phyloP scores from a whole-genome alignment of 192 early-diverging fungal genomes.

The Irineochytrium annulatum region DNA sequence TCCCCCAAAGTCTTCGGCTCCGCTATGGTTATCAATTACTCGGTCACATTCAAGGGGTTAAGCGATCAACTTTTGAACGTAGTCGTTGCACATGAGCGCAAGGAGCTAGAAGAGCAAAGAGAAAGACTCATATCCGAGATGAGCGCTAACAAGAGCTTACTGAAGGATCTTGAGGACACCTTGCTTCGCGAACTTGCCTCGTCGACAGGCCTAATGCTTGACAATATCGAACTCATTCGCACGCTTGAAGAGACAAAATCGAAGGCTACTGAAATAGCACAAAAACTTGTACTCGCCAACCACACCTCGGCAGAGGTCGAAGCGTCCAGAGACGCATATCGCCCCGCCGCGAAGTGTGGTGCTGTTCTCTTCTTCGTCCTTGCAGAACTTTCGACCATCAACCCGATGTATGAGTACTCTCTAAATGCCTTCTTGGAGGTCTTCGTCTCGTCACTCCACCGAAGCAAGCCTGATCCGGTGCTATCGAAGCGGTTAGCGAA shows the following conservation, averaged over 20 bases:
- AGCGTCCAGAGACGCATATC: conserved; percentile 53
- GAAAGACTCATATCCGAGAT: conserved; percentile 55
- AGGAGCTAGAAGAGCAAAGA: conserved; percentile 57
- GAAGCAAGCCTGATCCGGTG: conserved; percentile 52
- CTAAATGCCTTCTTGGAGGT: conserved; percentile 52
- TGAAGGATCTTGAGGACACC: conserved; percentile 57
- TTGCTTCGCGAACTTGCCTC: conserved; percentile 54
- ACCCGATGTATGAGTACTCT: conserved; percentile 62
- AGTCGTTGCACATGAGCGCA: conserved; percentile 54
- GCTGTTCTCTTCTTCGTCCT: conserved; percentile 61
- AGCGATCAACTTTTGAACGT: conserved; percentile 63
- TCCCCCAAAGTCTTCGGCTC: conserved; percentile 58
- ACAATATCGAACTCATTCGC: conserved; percentile 57
- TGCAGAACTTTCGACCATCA: conserved; percentile 57
- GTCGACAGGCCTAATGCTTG: conserved; percentile 58
- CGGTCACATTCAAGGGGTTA: conserved; percentile 57
- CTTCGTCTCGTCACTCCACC: conserved; percentile 46
- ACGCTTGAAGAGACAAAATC: conserved; percentile 60
- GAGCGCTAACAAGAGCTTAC: conserved; percentile 51
- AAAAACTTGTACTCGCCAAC: conserved; percentile 56
- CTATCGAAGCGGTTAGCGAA: conserved; percentile 49
- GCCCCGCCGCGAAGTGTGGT: conserved; percentile 55
- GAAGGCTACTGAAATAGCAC: conserved; percentile 59
- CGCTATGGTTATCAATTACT: conserved; percentile 64
- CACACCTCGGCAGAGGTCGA: conserved; percentile 61